These are phyloP conservation scores for Phytophthora meadii DNA, from an alignment of 352 stramenopile genomes.

Conservation along the genomic window DNA sequence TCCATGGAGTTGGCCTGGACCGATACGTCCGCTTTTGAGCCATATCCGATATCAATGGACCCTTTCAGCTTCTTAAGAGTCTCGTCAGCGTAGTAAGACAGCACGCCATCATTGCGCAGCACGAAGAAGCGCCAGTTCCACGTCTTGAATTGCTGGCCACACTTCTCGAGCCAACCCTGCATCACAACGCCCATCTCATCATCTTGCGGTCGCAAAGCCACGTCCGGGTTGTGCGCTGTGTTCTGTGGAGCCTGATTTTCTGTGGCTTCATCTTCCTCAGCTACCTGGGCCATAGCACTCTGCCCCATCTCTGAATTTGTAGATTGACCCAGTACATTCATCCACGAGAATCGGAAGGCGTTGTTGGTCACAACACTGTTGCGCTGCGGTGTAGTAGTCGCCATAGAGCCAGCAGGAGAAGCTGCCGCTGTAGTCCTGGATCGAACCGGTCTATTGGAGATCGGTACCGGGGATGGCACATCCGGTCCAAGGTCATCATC, in stretches of 20 bases:
- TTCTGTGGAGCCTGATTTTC: constrained; percentile 11
- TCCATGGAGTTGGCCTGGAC: constrained; percentile 86
- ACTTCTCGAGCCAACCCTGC: constrained; percentile 90
- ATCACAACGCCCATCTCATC: constrained; percentile 78
- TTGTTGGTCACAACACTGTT: constrained; percentile 48
- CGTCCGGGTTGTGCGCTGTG: constrained; percentile 43
- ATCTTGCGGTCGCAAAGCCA: constrained; percentile 47
- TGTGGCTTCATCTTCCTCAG: constrained; percentile 28
- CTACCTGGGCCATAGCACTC: constrained; percentile 35
- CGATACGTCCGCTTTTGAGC: constrained; percentile 76
- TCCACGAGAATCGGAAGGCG: constrained; percentile 67
- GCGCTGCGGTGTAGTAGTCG: constrained; percentile 19
- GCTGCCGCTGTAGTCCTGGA: constrained; percentile 14
- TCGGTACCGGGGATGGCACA: constrained; percentile 6
- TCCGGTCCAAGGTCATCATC: constrained; percentile 27
- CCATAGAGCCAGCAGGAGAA: constrained; percentile 1
- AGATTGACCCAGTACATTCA: constrained; percentile 58
- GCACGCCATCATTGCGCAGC: constrained; percentile 76
- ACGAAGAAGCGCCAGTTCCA: constrained; percentile 92
- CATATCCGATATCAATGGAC: constrained; percentile 77
- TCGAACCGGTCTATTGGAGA: not conserved
- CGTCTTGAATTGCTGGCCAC: constrained; percentile 89
- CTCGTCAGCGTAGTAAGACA: constrained; percentile 85
- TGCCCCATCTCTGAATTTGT: constrained; percentile 47
- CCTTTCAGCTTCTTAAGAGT: constrained; percentile 81